A percentile compares a stretch with the other conserved stretches of the same genome.
phyloP scores from a whole-genome alignment of 495 filamentous ascomycete species.

The Corynascus novoguineensis region DNA sequence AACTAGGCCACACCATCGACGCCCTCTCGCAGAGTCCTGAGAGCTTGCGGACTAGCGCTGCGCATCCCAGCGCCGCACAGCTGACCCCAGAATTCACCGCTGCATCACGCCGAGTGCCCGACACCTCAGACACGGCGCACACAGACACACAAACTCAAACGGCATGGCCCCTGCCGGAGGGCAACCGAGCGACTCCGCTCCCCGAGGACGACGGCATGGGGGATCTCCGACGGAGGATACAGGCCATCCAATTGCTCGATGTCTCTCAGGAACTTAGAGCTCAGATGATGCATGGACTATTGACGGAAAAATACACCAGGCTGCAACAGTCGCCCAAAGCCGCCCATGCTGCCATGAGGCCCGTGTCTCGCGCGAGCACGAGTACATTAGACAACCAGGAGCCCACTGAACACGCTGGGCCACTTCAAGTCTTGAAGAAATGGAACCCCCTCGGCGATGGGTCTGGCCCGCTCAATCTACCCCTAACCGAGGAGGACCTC shows the following conservation, averaged over 20 bases:
- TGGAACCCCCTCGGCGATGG: conserved; percentile 35
- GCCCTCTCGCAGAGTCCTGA: background rate
- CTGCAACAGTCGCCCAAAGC: conserved; percentile 32
- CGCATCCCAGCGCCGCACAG: background rate
- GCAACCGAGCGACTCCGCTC: conserved; percentile 33
- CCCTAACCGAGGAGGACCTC: conserved; percentile 66
- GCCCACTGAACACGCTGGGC: conserved; percentile 18
- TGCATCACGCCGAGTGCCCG: background rate
- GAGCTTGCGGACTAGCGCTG: background rate
- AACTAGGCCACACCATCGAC: background rate
- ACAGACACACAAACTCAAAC: background rate
- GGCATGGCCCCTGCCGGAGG: conserved; percentile 11
- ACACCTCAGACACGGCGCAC: background rate
- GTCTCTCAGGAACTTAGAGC: conserved; percentile 72
- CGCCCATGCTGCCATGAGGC: conserved; percentile 14
- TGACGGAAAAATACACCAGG: conserved; percentile 69
- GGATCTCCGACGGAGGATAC: conserved; percentile 65
- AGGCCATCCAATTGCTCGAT: conserved; percentile 62
- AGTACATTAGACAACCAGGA: conserved; percentile 19
- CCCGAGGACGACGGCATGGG: conserved; percentile 95
- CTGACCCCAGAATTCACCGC: background rate
- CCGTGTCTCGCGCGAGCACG: conserved; percentile 31
- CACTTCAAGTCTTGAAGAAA: conserved; percentile 36
- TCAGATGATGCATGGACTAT: conserved; percentile 70
- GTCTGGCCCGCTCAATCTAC: conserved; percentile 47